phyloP scores from a whole-genome alignment of 805 yeast species.

The Wickerhamiella alocasiicola region DNA sequence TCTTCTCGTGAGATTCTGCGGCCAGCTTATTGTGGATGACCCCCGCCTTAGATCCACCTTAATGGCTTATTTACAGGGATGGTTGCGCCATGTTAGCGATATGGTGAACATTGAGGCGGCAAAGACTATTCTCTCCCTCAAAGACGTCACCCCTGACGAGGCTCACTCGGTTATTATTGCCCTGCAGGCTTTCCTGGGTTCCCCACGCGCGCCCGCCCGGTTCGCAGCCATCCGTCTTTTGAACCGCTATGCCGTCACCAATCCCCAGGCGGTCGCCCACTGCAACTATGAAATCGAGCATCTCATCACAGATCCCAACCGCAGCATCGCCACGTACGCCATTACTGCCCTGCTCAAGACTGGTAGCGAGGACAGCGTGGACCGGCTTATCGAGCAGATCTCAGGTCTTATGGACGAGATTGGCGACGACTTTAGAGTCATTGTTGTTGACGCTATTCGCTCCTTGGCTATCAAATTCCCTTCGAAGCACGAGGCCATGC shows the following conservation, averaged over 20 bases:
- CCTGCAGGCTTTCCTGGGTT: constrained; percentile 64
- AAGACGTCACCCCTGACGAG: constrained; percentile 48
- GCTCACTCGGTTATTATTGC: constrained; percentile 52
- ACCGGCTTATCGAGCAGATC: constrained; percentile 76
- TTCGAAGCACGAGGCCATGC: constrained; percentile 69
- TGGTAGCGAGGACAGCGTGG: constrained; percentile 81
- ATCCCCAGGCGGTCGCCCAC: constrained; percentile 57
- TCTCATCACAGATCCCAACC: constrained; percentile 74
- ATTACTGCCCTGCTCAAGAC: constrained; percentile 92
- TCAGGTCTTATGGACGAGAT: constrained; percentile 84
- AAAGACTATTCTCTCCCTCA: constrained; percentile 50
- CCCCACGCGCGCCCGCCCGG: constrained; percentile 79
- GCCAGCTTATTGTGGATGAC: constrained; percentile 62
- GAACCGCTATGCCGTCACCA: constrained; percentile 68
- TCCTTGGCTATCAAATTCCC: constrained; percentile 90
- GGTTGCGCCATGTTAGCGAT: constrained; percentile 71
- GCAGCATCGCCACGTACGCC: constrained; percentile 92
- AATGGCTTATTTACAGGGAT: constrained; percentile 51
- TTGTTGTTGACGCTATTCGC: constrained; percentile 89
- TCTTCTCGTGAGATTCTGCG: constrained; percentile 72
- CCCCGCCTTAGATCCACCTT: constrained; percentile 46
- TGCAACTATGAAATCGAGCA: constrained; percentile 80
- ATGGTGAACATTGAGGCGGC: constrained; percentile 89
- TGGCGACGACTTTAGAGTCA: constrained; percentile 88
- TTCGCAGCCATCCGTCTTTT: constrained; percentile 89